These are phyloP conservation scores for Umbelopsis sp. DNA, from an alignment of 192 early-diverging fungal genomes.

Conservation along the genomic window DNA sequence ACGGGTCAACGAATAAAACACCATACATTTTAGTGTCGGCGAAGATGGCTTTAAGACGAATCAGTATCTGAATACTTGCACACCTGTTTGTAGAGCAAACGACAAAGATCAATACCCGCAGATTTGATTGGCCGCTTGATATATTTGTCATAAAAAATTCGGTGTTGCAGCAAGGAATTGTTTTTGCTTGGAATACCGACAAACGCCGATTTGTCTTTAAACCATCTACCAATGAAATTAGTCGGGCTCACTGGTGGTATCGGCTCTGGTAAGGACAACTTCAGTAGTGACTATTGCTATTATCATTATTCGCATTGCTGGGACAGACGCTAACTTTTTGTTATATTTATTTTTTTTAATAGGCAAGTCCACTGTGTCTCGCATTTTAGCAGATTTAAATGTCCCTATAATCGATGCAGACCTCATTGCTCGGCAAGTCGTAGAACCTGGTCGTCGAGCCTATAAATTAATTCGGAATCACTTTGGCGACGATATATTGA, in stretches of 20 bases:
- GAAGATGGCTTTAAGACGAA: too few species aligned
- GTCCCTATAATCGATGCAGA: conserved; percentile 93
- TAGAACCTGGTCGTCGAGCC: conserved; percentile 73
- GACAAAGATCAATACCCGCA: too few species aligned
- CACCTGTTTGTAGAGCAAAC: too few species aligned
- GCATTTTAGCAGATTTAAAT: conserved; percentile 49
- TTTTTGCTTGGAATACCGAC: too few species aligned
- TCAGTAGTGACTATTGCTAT: neutral
- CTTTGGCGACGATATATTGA: conserved; percentile 75
- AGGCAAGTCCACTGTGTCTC: conserved; percentile 89
- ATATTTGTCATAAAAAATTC: too few species aligned
- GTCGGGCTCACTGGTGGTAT: conserved; percentile 97
- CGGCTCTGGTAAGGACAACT: conserved; percentile 61
- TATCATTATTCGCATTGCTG: neutral
- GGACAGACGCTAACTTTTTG: conserved; percentile 12
- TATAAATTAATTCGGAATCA: conserved; percentile 71
- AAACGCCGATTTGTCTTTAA: too few species aligned
- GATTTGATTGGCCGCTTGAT: too few species aligned
- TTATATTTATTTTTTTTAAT: neutral
- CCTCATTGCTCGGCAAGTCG: conserved; percentile 82
- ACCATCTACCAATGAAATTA: conserved; percentile 67
- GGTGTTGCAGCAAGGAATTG: too few species aligned
- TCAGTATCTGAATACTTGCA: too few species aligned
- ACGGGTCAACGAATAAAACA: too few species aligned
- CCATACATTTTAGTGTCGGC: too few species aligned